Conservation (phyloP, 1,139 yeast genomes). For the Candida anutae region DNA sequence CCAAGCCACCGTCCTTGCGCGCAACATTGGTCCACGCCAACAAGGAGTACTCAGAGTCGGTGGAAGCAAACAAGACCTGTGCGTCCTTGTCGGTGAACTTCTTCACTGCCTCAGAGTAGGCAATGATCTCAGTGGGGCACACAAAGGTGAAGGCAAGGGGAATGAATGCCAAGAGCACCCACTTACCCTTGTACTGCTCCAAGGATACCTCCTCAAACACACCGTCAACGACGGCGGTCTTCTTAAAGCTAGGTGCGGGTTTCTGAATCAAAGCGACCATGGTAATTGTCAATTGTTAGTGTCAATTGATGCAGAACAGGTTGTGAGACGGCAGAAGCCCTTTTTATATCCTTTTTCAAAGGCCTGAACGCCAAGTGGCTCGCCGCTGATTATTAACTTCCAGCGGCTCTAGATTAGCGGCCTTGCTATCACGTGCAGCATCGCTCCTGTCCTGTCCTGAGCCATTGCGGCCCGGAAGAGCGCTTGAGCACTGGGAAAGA, state of each 20-base stretch:
- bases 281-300: too few relatives aligned
- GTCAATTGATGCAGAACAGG: too few relatives aligned
- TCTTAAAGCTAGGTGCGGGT: constrained; percentile 93
- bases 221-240: constrained; percentile 96
- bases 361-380: too few relatives aligned
- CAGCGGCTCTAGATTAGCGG: too few relatives aligned
- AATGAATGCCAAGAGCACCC: constrained; percentile 94
- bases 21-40: constrained; percentile 97
- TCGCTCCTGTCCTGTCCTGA: too few relatives aligned
- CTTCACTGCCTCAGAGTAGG: constrained; percentile 91
- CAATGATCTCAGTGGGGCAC: constrained; percentile 98
- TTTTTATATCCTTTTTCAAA: too few relatives aligned
- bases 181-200: constrained; percentile 94
- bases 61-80: constrained; percentile 89
- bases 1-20: constrained; percentile 97
- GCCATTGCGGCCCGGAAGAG: too few relatives aligned
- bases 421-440: too few relatives aligned
- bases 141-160: constrained; percentile 99
- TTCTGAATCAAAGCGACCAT: constrained; percentile 84
- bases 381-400: too few relatives aligned
- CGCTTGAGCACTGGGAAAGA: too few relatives aligned
- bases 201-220: constrained; percentile 88
- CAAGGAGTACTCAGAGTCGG: constrained; percentile 95
- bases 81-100: constrained; percentile 83
- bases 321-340: too few relatives aligned